These are phyloP conservation scores for Beverwykella pulmonaria DNA, from an alignment of 495 filamentous ascomycete species.

Conservation along the genomic window DNA sequence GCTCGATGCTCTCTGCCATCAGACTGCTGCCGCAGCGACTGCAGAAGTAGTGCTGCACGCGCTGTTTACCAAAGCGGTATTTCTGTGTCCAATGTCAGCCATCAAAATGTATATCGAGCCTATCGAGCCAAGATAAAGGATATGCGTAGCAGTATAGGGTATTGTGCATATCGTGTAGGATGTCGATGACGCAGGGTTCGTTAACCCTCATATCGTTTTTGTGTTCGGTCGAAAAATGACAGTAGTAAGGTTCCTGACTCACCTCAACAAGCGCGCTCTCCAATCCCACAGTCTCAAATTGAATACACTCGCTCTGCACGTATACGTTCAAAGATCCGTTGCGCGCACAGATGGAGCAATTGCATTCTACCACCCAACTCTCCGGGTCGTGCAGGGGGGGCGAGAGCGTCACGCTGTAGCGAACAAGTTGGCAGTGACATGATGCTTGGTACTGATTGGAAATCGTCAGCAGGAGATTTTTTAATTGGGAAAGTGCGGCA, in stretches of 20 bases:
- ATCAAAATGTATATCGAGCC: too few species aligned
- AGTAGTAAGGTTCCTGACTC: background rate
- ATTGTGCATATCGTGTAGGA: too few species aligned
- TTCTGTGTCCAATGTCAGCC: conserved; percentile 10
- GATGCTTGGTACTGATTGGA: conserved; percentile 32
- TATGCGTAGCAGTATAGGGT: too few species aligned
- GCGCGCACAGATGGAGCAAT: conserved; percentile 49
- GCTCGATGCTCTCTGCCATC: conserved; percentile 40
- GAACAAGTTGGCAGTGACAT: conserved; percentile 30
- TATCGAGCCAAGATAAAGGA: too few species aligned
- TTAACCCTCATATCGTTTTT: too few species aligned
- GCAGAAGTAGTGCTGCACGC: conserved; percentile 51
- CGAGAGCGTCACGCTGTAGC: conserved; percentile 40
- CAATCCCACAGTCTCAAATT: conserved; percentile 30
- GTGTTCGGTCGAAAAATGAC: too few species aligned
- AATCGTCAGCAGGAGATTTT: conserved; percentile 2
- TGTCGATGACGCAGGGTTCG: too few species aligned
- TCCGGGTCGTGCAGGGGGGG: conserved; percentile 41
- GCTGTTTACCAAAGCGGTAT: conserved; percentile 48
- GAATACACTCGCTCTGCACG: conserved; percentile 39
- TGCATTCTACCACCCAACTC: conserved; percentile 43
- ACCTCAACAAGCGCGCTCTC: conserved; percentile 26
- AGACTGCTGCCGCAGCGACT: conserved; percentile 48
- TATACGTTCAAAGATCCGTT: conserved; percentile 53
- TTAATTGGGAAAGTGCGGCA: too few species aligned